Evolutionary conservation across 1,284 basidiomycete species (phyloP).

Genomic region (Boletus chippewaensis): DNA sequence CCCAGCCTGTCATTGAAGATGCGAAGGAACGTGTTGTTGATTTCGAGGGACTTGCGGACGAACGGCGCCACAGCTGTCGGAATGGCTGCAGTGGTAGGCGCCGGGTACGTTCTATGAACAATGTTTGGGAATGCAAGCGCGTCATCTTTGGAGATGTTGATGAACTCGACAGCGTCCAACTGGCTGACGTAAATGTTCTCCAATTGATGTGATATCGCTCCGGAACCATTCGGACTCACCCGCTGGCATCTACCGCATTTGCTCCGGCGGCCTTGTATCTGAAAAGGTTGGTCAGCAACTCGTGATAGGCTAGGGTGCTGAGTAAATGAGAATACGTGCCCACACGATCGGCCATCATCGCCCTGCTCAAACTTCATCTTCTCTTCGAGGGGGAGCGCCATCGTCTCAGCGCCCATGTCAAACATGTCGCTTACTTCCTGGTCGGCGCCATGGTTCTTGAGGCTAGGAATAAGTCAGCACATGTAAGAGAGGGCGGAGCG

Average conservation of each 20-base stretch:
- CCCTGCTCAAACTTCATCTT: constrained; percentile 64
- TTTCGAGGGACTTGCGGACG: constrained; percentile 47
- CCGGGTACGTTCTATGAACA: constrained; percentile 50
- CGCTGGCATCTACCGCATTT: constrained; percentile 58
- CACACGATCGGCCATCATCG: constrained; percentile 54
- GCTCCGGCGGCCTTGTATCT: constrained; percentile 63
- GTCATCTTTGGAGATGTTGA: constrained; percentile 65
- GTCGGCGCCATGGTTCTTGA: constrained; percentile 58
- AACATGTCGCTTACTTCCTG: constrained; percentile 54
- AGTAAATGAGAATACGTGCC: constrained; percentile 31
- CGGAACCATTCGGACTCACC: constrained; percentile 24
- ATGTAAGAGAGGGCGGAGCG: no score
- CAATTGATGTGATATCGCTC: no score
- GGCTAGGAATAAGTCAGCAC: constrained; percentile 29
- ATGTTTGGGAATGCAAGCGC: constrained; percentile 49
- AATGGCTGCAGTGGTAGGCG: constrained; percentile 47
- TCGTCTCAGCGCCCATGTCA: constrained; percentile 49
- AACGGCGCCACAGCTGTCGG: constrained; percentile 47
- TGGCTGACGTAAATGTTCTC: constrained; percentile 4
- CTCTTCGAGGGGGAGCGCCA: constrained; percentile 54
- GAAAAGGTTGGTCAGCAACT: not conserved
- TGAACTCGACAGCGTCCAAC: constrained; percentile 54
- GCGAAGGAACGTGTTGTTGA: constrained; percentile 49
- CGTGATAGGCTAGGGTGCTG: not conserved
- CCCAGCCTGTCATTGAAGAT: constrained; percentile 54